Percentiles rank a stretch among this genome's conserved stretches.
These are phyloP conservation scores for Monascus ruber DNA, from an alignment of 2,329 filamentous ascomycete genomes.

Conservation along the genomic window DNA sequence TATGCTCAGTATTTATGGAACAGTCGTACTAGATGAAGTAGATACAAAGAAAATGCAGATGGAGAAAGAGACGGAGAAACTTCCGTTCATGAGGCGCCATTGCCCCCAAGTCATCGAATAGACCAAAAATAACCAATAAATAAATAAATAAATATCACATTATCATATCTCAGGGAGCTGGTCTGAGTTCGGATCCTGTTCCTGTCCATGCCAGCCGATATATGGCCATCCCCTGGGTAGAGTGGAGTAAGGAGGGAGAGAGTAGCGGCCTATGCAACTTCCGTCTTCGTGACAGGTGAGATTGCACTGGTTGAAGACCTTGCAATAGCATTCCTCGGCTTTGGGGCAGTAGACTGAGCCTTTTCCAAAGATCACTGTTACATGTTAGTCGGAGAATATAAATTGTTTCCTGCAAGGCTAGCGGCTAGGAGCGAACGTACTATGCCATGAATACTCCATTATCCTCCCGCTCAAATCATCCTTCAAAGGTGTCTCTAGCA, in stretches of 20 bases:
- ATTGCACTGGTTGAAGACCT: conserved; percentile 52
- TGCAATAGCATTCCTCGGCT: conserved; percentile 54
- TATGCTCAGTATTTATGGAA: too few species aligned
- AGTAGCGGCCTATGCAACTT: conserved; percentile 46
- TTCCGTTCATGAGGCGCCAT: too few species aligned
- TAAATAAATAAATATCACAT: conserved; percentile 3
- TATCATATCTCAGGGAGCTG: conserved; percentile 18
- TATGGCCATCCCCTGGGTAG: conserved; percentile 53
- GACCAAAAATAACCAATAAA: not conserved
- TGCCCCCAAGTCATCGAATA: too few species aligned
- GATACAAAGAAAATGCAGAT: not conserved
- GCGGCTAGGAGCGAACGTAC: conserved; percentile 23
- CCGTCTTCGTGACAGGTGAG: conserved; percentile 30
- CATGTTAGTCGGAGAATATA: not conserved
- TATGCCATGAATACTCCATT: conserved; percentile 51
- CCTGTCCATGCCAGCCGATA: conserved; percentile 39
- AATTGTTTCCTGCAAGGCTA: not conserved
- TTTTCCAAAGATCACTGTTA: conserved; percentile 47
- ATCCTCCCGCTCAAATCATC: conserved; percentile 43
- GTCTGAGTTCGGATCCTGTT: conserved; percentile 20
- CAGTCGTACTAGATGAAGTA: not conserved
- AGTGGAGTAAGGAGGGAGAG: conserved; percentile 45
- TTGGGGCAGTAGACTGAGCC: conserved; percentile 49
- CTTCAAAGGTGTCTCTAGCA: conserved; percentile 34
- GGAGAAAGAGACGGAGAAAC: too few species aligned